Evolutionary conservation across 495 filamentous ascomycete species (phyloP), one percentile per base, ranked within the genome.

Genomic region (Podospora fimiseda): DNA sequence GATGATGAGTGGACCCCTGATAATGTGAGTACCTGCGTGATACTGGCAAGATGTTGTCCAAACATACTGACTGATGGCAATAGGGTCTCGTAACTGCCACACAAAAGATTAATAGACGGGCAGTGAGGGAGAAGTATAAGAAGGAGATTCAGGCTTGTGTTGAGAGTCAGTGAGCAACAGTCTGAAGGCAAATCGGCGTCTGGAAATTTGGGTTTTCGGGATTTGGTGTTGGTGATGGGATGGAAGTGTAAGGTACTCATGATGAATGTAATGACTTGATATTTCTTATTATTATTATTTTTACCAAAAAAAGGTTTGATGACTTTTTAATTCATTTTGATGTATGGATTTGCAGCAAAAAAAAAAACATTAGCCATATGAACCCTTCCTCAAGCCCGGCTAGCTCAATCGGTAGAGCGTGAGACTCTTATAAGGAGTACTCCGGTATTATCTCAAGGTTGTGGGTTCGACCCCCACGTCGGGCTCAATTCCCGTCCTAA

Each of bases 371-470:
- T 6, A 33, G 27, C 5, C 27, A 33, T 6, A 33, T 33, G 6
- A 6, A 33, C 6, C 27, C 27, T 33, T n/a, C n/a, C n/a, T n/a
- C n/a, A n/a, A n/a, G 63, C 65, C 65, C 64, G 67, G 81, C 80
- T 86, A 86, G 82, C 82, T 86, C 83, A 86, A 85, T 86, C 82
- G 82, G 82, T 84, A 85, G 83, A 86, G 83, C 83, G 83, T 85
- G 79, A 84, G 83, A 86, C 83, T 86, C 82, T 86, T 86, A 86
- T n/a, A 33, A 11, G 27, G 27, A 11, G 27, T 33, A 6, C 27
- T 33, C 27, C 27, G 27, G 11, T 33, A 33, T 33, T 33, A 33
- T 33, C 27, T 33, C 27, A 33, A 33, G 27, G 27, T 33, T 33
- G 27, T 33, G 27, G 27, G 27, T 33, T 33, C 27, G 27, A 33